Base-by-base conservation (phyloP, 495 filamentous ascomycete species). In the Saxophila tyrrhenica region DNA sequence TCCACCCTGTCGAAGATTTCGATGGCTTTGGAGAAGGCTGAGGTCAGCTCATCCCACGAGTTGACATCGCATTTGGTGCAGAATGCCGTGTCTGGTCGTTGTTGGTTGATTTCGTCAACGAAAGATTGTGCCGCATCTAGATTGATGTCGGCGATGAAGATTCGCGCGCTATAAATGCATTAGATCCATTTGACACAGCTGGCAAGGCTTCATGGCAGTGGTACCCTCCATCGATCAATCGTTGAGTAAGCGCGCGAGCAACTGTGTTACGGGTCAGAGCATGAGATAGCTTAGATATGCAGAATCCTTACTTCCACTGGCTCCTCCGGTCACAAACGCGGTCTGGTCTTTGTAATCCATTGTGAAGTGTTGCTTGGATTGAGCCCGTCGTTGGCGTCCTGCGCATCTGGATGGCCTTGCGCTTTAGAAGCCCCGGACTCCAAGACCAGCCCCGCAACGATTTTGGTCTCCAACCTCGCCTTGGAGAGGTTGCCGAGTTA, bases 121-220 rank as follows among this genome's bases (percentile, higher is more conserved):
- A 44, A 44, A n/a, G 41, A 17, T n/a, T 44, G 16, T 17, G 41
- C 41, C 7, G 15, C 41, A 7, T 44, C 41, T 8, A 44, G 15
- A n/a, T 44, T 44, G 41, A 44, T 44, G n/a, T 44, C 41, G n/a
- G 41, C 41, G 7, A 44, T 44, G 41, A 44, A 44, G 3, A 44
- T n/a, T 35, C 29, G 29, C 13, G 29, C 29, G 8, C 41, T 3
- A 17, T 5, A 5, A 8, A 5, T 44, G n/a, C 41, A n/a, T 44
- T 21, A 21, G 41, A 9, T 9, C 17, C 15, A n/a, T 21, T 44
- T 3, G 41, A 17, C 17, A 3, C 16, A 21, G 15, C 41, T 44
- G 17, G 7, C 7, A 17, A 44, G 7, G 41, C 16, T 21, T n/a
- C n/a, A 17, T 44, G 16, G 41, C 41, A 44, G 3, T 17, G 41